These are phyloP conservation scores for Colletotrichum truncatum DNA, from an alignment of 2,329 filamentous ascomycete species.

Conservation along the genomic window DNA sequence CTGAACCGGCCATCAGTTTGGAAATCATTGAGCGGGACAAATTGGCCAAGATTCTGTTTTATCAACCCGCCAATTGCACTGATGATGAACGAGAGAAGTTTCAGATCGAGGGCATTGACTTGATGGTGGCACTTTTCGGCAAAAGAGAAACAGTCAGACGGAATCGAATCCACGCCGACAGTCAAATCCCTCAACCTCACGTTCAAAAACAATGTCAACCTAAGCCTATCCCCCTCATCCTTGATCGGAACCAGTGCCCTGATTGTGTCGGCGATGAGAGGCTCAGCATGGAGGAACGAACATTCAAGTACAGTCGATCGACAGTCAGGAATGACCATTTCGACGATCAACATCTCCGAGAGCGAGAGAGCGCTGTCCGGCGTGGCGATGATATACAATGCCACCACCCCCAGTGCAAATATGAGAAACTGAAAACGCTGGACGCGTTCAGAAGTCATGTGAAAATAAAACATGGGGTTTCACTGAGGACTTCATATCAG, in stretches of 20 bases:
- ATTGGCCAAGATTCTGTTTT: slow-evolving; percentile 32
- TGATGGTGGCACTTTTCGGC: slow-evolving; percentile 33
- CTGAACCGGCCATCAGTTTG: slow-evolving; percentile 31
- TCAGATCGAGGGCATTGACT: slow-evolving; percentile 31
- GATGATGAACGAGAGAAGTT: slow-evolving; percentile 25
- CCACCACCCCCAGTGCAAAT: slow-evolving; percentile 29
- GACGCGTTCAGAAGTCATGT: neutral
- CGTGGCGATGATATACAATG: slow-evolving; percentile 26
- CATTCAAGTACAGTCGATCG: slow-evolving; percentile 28
- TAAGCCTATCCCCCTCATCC: slow-evolving; percentile 31
- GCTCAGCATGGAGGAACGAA: slow-evolving; percentile 27
- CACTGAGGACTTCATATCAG: neutral
- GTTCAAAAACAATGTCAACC: slow-evolving; percentile 16
- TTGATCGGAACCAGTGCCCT: slow-evolving; percentile 32
- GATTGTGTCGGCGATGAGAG: slow-evolving; percentile 32
- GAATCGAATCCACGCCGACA: neutral
- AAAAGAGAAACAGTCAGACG: slow-evolving; percentile 35
- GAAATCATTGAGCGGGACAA: slow-evolving; percentile 30
- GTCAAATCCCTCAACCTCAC: neutral
- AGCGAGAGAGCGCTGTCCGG: slow-evolving; percentile 27
- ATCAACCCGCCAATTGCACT: slow-evolving; percentile 27
- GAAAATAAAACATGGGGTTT: neutral
- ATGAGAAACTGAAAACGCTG: neutral
- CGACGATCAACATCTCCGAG: slow-evolving; percentile 32
- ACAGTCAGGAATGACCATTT: slow-evolving; percentile 35